Conservation (phyloP, 805 yeast species). For the Saccharomycopsis vini region DNA sequence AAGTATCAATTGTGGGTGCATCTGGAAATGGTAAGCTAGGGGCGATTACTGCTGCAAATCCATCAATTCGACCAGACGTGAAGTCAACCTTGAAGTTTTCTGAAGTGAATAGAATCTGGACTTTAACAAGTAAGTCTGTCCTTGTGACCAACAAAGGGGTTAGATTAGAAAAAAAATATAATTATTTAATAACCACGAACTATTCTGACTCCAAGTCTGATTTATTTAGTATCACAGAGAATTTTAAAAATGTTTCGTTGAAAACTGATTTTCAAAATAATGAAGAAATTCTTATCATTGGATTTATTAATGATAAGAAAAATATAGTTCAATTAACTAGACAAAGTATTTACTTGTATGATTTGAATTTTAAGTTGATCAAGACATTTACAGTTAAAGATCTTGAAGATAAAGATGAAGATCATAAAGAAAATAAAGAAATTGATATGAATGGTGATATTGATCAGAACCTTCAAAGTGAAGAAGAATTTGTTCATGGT, state of each 20-base stretch:
- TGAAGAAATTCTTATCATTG: constrained; percentile 23
- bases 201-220: constrained; percentile 55
- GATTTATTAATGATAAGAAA: constrained; percentile 44
- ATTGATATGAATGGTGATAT: constrained; percentile 17
- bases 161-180: constrained; percentile 34
- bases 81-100: constrained; percentile 63
- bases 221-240: constrained; percentile 44
- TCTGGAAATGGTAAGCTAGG: constrained; percentile 55
- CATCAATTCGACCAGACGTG: constrained; percentile 59
- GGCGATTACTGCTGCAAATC: constrained; percentile 52
- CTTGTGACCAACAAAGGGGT: constrained; percentile 21
- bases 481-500: constrained; percentile 16
- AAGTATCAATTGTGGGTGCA: constrained; percentile 58
- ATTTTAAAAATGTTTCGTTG: constrained; percentile 7
- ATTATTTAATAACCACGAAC: constrained; percentile 65
- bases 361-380: constrained; percentile 41
- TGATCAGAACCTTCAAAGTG: constrained; percentile 11
- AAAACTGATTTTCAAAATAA: constrained; percentile 14
- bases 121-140: constrained; percentile 29
- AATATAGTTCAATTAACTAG: constrained; percentile 70
- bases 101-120: constrained; percentile 71
- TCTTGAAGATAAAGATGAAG: constrained; percentile 4
- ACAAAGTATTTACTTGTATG: constrained; percentile 52
- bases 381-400: constrained; percentile 15
- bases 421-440: constrained; percentile 14